Conservation (phyloP, 1,284 basidiomycete species). For the Tilletia indica region DNA sequence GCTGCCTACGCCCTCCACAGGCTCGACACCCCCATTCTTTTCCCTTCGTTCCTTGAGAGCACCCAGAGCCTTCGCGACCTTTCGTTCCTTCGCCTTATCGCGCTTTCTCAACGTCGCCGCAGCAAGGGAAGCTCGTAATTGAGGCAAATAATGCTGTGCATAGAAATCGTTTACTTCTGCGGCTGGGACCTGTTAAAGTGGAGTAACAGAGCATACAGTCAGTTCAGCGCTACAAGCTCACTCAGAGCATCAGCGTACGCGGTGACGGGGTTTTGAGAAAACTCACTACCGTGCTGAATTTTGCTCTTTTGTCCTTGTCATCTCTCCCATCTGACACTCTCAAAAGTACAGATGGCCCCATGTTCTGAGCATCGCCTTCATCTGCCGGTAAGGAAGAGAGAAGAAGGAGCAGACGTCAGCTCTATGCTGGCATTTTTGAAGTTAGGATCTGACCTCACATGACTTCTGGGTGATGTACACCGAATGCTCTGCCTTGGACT, state of each 20-base stretch:
- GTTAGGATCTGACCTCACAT: background rate
- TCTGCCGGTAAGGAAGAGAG: background rate
- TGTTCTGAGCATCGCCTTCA: background rate
- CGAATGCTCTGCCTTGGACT: constrained; percentile 14
- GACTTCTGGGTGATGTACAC: constrained; percentile 16
- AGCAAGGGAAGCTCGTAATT: background rate
- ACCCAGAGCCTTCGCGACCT: constrained; percentile 2
- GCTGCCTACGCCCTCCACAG: constrained; percentile 6
- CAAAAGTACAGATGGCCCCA: background rate
- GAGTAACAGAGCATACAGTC: background rate
- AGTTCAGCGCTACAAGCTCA: too few species aligned
- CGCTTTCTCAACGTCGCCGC: constrained; percentile 10
- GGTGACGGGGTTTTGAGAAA: background rate
- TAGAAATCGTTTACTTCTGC: constrained; percentile 14
- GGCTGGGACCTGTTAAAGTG: background rate
- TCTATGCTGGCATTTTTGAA: background rate
- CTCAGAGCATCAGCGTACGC: too few species aligned
- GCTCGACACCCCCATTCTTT: constrained; percentile 10
- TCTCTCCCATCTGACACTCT: background rate
- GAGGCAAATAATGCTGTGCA: constrained; percentile 2
- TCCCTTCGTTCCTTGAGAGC: constrained; percentile 6
- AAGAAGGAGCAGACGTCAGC: background rate
- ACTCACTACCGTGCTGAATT: constrained; percentile 19
- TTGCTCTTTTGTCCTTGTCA: constrained; percentile 4
- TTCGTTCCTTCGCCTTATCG: constrained; percentile 16